These are phyloP conservation scores for Eucalyptus victrix DNA, from an alignment of 345 rosid species.

Conservation along the genomic window DNA sequence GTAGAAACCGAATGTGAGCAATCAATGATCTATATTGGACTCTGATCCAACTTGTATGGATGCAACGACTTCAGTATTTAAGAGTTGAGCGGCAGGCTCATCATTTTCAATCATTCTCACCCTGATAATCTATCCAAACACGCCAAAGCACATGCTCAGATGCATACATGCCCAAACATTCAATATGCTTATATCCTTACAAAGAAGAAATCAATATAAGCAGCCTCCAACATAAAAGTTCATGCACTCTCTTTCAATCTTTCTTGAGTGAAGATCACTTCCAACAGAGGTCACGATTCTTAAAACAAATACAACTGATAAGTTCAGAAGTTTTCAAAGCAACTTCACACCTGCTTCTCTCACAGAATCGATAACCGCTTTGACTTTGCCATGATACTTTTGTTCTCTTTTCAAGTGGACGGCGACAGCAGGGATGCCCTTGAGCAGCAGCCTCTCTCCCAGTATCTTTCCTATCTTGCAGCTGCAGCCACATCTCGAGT, in stretches of 20 bases:
- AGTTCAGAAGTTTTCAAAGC: conserved; percentile 5
- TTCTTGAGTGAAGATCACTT: not conserved
- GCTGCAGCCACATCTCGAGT: conserved; percentile 88
- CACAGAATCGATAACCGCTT: conserved; percentile 72
- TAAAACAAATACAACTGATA: not conserved
- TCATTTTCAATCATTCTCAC: not conserved
- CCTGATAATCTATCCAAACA: not conserved
- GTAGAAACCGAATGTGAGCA: not conserved
- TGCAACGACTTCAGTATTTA: not conserved
- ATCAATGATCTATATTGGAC: not conserved
- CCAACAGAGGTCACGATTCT: not conserved
- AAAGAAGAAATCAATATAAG: not conserved
- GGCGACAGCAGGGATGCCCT: conserved; percentile 60
- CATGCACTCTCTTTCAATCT: conserved; percentile 5
- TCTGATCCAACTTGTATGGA: not conserved
- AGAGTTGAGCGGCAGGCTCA: not conserved
- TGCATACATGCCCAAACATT: not conserved
- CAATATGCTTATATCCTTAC: not conserved
- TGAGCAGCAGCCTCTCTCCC: conserved; percentile 56
- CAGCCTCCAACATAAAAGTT: not conserved
- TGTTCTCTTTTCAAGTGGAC: conserved; percentile 62
- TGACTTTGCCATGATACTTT: conserved; percentile 76
- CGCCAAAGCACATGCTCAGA: not conserved
- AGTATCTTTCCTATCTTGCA: conserved; percentile 71
- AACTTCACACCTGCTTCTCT: conserved; percentile 63